Evolutionary conservation across 2,329 filamentous ascomycete species (phyloP), one percentile per base, ranked within the genome.

Genomic region (Rugonectria rugulosa): DNA sequence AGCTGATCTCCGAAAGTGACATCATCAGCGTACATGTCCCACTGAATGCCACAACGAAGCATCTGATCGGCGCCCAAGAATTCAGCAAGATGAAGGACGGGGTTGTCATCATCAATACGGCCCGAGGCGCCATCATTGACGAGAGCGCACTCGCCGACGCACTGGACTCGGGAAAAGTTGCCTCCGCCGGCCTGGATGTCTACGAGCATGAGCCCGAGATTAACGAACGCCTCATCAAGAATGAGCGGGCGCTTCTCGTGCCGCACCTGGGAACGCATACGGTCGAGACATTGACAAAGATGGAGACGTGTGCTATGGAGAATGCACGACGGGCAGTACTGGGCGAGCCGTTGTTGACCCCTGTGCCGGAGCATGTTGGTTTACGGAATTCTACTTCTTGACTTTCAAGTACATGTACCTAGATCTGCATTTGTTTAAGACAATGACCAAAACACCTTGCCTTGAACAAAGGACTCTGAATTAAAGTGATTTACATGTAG

Each of bases 261-360:
- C 88, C 88, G 29, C 88, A 90, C 65, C 81, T 90, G 74, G 88
- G 88, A 0, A 90, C 87, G 0, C 85, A 80, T 72, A 89, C 85
- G 0, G 72, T 79, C 9, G 87, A 89, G 42, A 70, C 67, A 3
- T 45, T 69, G 58, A 60, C 60, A 14, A 62, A 68, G 49, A 70
- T 71, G 68, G 66, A 70, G 31, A 42, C 57, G 5, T 52, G 66
- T n/a, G 68, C 66, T 5, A 68, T 70, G 52, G 63, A 70, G n/a
- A 70, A 70, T 27, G 68, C 68, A 1, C 44, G 61, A 26, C 36
- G 61, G 17, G 61, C 56, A 7, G 53, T 63, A 2, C 44, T 57
- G 1, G 56, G 57, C 9, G 54, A 63, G 23, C 19, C 49, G 4
- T 19, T 66, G 2, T 27, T 65, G n/a, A 64, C 62, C 1, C 32